Base-by-base conservation (phyloP, 2,329 filamentous ascomycete species). In the Leptographium flavum region DNA sequence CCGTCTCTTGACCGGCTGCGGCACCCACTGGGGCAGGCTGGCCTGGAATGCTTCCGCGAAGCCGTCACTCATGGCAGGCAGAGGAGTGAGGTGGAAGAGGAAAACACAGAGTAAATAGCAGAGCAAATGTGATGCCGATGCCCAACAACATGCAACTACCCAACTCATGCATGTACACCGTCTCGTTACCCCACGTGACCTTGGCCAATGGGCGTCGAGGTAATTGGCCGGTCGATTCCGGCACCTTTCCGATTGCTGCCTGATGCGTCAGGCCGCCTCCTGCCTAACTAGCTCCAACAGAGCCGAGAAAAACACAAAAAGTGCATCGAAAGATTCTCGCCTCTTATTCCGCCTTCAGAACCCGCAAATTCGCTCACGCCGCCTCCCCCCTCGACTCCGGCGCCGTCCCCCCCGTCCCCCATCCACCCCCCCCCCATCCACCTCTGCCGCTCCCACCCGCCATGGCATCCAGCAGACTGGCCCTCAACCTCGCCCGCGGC, bases 381-480 rank as follows among this genome's bases (percentile, higher is more conserved):
- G 59, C 57, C 31, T 45, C 38, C 39, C 28, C 22, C 19, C 37
- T 25, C 36, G 6, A 6, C 7, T 27, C 22, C 31, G 13, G 36
- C 47, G 2, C 32, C 21, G 27, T 23, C 9, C 13, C 28, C 14
- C 36, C 40, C 27, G 62, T 64, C 66, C 65, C 63, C 62, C 65
- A 63, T 63, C 64, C 66, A 69, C 64, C 66, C 65, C 63, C 62
- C 65, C 63, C 63, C 64, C 66, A 69, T 65, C 63, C 62, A 10
- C 38, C 25, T 25, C 32, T 44, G n/a, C n/a, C n/a, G n/a, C n/a
- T n/a, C n/a, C 36, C 28, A 35, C 66, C 64, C 64, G 62, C 67
- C 67, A 95, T 96, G 90, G 90, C 90, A 73, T 94, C 90, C 69
- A 80, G 88, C 79, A 85, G 87, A 81, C 80, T 96, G 73, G 88